Base-by-base conservation (phyloP, 1,139 yeast species). In the Saccharomyces uvarum region DNA sequence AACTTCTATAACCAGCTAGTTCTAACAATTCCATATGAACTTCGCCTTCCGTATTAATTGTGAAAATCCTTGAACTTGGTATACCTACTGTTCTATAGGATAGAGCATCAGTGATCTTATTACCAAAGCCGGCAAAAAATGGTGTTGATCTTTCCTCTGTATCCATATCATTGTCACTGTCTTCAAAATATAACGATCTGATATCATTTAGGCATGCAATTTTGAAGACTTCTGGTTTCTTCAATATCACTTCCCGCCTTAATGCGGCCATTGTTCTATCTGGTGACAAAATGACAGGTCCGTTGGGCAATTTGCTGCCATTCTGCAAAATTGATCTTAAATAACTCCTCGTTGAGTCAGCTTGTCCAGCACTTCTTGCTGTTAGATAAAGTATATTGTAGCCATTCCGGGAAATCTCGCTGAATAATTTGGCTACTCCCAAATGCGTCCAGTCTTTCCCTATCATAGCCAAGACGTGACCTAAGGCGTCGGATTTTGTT, bases 391-490 rank as follows among this genome's bases (percentile, higher is more conserved):
- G 79, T 55, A 95, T 85, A 66, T 93, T 90, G 74, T 93, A 95
- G 1, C 99, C 99, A 68, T 95, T 95, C 55, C 79, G 76, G 50
- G 79, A 70, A 59, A 95, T 93, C 70, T 95, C 99, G 28, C 83
- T 83, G 70, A 91, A 95, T 57, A 95, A 75, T 63, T 84, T 85
- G 2, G 97, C 97, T 47, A 95, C 99, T 26, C 99, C 99, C 1
- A 84, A 81, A 69, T 95, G 99, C 0, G 99, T 95, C 99, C 99
- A 95, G 73, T 95, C 99, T 62, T 90, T 81, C 2, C 99, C 99
- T 51, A 95, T 76, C 81, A 93, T 84, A 38, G 95, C 91, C 69
- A 93, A 75, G 1, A 95, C 95, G 72, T 95, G 99, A 3, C 99
- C 99, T 63, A 95, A 75, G 0, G 99, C 99, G 74, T 95, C 99